Percentiles rank a stretch among this genome's conserved stretches.
phyloP scores from a whole-genome alignment of 768 basidiomycete genomes.

The Rhodocollybia butyracea region DNA sequence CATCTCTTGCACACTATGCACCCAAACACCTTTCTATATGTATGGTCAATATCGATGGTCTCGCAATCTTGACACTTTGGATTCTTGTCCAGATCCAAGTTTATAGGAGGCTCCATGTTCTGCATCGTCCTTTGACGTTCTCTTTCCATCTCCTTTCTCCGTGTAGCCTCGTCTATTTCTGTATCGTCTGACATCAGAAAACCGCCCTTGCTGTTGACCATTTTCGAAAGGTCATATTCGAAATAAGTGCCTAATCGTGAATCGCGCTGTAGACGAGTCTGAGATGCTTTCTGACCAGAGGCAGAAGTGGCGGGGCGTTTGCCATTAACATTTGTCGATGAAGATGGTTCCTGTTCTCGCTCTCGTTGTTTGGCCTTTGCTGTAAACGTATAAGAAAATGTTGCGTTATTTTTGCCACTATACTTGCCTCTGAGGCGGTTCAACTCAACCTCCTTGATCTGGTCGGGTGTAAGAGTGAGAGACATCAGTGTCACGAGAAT shows the following conservation, averaged over 20 bases:
- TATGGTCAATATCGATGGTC: slow-evolving; percentile 86
- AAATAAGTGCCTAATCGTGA: slow-evolving; percentile 87
- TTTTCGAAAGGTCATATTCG: slow-evolving; percentile 95
- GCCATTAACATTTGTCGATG: slow-evolving; percentile 60
- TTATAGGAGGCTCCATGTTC: slow-evolving; percentile 74
- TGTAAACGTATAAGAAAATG: slow-evolving; percentile 20
- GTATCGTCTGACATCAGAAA: slow-evolving; percentile 90
- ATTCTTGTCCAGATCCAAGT: slow-evolving; percentile 67
- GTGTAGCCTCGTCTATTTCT: slow-evolving; percentile 71
- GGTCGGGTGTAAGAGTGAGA: slow-evolving; percentile 54
- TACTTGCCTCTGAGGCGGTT: slow-evolving; percentile 70
- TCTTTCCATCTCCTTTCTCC: slow-evolving; percentile 75
- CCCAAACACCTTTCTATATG: slow-evolving; percentile 77
- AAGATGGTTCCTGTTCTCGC: slow-evolving; percentile 51
- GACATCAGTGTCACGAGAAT: background rate
- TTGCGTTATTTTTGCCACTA: background rate
- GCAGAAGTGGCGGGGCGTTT: slow-evolving; percentile 70
- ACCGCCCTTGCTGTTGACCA: slow-evolving; percentile 95
- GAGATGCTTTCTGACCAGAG: slow-evolving; percentile 56
- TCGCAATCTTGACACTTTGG: slow-evolving; percentile 86
- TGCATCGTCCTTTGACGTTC: slow-evolving; percentile 77
- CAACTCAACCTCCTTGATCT: slow-evolving; percentile 69
- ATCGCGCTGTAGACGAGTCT: slow-evolving; percentile 67
- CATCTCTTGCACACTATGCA: slow-evolving; percentile 87
- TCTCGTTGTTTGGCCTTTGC: slow-evolving; percentile 77